Evolutionary conservation across 768 basidiomycete genomes (phyloP).

Genomic region (Lyophyllum atratum): DNA sequence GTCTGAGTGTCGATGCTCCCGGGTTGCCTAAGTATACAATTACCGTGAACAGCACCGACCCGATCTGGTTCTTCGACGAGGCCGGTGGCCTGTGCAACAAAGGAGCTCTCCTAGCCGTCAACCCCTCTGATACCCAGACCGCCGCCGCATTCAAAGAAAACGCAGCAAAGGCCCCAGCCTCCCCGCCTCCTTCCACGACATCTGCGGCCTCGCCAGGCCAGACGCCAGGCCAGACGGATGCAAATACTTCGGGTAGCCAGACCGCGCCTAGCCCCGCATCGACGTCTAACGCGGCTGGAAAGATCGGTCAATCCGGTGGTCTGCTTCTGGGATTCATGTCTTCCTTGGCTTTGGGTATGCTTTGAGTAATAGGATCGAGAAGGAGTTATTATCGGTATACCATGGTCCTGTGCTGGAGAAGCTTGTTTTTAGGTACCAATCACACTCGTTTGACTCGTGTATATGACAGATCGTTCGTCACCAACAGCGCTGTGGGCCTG

Average conservation of each 20-base stretch:
- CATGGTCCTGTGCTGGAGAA: not conserved
- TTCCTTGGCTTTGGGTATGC: slow-evolving; percentile 8
- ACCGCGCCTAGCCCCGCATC: slow-evolving; percentile 5
- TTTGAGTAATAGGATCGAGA: not conserved
- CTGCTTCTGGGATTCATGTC: slow-evolving; percentile 3
- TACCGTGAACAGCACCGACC: slow-evolving; percentile 34
- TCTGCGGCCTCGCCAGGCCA: not conserved
- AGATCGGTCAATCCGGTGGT: not conserved
- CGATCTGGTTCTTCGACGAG: slow-evolving; percentile 43
- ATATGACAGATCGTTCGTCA: not conserved
- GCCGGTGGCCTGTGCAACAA: slow-evolving; percentile 38
- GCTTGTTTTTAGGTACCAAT: not conserved
- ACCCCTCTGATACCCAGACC: slow-evolving; percentile 33
- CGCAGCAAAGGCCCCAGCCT: slow-evolving; percentile 29
- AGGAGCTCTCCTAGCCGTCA: slow-evolving; percentile 40
- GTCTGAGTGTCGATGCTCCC: slow-evolving; percentile 33
- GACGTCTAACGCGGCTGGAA: slow-evolving; percentile 9
- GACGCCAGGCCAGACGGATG: not conserved
- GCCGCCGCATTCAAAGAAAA: slow-evolving; percentile 38
- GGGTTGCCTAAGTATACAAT: slow-evolving; percentile 32
- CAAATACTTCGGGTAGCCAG: slow-evolving; percentile 7
- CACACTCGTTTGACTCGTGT: slow-evolving; percentile 4
- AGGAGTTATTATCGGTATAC: not conserved
- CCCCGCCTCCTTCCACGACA: slow-evolving; percentile 13
- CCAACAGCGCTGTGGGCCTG: too few relatives aligned